Evolutionary conservation across 148 eudicot genomes (phyloP).

Genomic region (Rhododendron molle): DNA sequence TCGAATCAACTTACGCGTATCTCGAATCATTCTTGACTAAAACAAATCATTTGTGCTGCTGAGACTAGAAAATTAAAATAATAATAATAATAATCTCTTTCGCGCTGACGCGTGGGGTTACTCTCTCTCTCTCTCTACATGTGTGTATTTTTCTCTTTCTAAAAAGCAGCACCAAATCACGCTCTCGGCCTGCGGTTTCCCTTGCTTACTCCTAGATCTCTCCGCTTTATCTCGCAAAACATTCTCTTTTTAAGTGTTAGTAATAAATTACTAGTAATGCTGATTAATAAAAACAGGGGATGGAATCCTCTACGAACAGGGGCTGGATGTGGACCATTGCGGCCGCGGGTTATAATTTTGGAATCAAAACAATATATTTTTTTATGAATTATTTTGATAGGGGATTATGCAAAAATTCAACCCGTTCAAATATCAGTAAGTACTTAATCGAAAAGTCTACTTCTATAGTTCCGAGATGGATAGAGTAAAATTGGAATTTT

Average conservation of each 20-base stretch:
- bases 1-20: fast-evolving
- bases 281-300: not conserved
- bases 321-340: not conserved
- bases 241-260: not conserved
- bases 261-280: not conserved
- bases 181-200: not conserved
- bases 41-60: too few species aligned
- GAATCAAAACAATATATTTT: too few species aligned
- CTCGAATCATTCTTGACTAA: too few species aligned
- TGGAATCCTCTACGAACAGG: not conserved
- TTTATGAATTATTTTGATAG: too few species aligned
- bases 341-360: too few species aligned
- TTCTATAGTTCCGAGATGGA: too few species aligned
- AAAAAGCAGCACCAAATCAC: conserved; percentile 6
- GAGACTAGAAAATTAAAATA: too few species aligned
- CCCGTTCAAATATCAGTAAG: too few species aligned
- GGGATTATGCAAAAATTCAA: too few species aligned
- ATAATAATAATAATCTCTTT: too few species aligned
- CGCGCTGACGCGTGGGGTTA: not conserved
- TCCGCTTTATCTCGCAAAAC: not conserved
- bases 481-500: too few species aligned
- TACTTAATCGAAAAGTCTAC: not conserved
- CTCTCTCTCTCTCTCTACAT: not conserved
- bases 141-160: not conserved
- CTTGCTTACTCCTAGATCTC: not conserved